These are phyloP conservation scores for Neonectria sp. DNA, from an alignment of 2,329 filamentous ascomycete species.

Conservation along the genomic window DNA sequence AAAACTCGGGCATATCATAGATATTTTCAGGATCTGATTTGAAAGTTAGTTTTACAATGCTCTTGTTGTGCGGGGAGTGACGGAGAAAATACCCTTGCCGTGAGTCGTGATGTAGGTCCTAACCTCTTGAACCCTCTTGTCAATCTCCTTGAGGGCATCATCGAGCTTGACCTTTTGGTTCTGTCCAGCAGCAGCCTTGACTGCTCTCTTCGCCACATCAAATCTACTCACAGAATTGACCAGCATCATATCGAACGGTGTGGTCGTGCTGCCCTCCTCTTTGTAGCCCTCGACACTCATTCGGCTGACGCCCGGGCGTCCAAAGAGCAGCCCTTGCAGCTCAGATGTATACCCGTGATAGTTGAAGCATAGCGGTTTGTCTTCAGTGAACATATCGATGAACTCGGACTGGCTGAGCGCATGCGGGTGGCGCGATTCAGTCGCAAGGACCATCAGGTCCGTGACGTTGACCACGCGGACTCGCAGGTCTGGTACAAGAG, in stretches of 20 bases:
- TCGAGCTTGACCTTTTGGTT: constrained; percentile 66
- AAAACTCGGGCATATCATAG: not conserved
- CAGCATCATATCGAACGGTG: constrained; percentile 80
- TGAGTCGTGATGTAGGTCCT: constrained; percentile 66
- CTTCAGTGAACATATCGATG: constrained; percentile 68
- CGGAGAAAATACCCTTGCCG: constrained; percentile 61
- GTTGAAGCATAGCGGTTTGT: constrained; percentile 73
- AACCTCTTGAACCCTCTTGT: constrained; percentile 63
- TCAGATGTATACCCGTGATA: constrained; percentile 77
- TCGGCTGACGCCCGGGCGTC: constrained; percentile 64
- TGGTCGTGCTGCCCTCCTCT: constrained; percentile 78
- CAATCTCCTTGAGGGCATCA: constrained; percentile 63
- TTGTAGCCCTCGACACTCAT: constrained; percentile 72
- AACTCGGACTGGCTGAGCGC: constrained; percentile 68
- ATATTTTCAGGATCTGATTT: not conserved
- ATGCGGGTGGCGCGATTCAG: constrained; percentile 71
- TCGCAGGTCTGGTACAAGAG: constrained; percentile 65
- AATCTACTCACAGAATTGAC: constrained; percentile 73
- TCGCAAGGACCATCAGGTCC: constrained; percentile 74
- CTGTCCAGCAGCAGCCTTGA: constrained; percentile 61
- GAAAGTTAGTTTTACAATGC: not conserved
- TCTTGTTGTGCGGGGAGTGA: not conserved
- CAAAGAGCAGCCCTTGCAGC: constrained; percentile 74
- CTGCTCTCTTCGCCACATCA: constrained; percentile 69
- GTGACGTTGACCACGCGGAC: constrained; percentile 77